Evolutionary conservation across 768 basidiomycete genomes (phyloP).

Genomic region (Daedaleopsis sinensis): DNA sequence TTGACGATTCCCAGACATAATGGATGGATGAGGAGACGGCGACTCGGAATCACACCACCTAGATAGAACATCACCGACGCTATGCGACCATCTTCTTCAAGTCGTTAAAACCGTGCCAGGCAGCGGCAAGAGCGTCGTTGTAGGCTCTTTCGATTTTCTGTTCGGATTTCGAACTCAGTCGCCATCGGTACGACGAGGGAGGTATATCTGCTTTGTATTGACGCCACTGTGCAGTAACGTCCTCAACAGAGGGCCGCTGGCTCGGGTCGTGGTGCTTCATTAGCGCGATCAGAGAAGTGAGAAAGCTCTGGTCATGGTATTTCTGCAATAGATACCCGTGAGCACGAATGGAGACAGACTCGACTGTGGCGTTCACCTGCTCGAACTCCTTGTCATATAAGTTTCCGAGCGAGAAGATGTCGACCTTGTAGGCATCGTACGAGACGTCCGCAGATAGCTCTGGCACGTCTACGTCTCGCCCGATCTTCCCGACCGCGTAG

Average conservation of each 20-base stretch:
- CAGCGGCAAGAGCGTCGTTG: constrained; percentile 23
- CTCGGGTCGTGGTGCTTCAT: constrained; percentile 17
- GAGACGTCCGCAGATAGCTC: constrained; percentile 24
- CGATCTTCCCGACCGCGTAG: constrained; percentile 19
- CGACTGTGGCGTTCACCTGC: constrained; percentile 2
- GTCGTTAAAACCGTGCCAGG: constrained; percentile 12
- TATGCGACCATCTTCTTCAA: not conserved
- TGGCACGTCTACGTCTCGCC: constrained; percentile 27
- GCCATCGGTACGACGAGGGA: constrained; percentile 12
- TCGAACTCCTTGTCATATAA: constrained; percentile 24
- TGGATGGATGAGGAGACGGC: too few species aligned
- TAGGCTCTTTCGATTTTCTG: constrained; percentile 11
- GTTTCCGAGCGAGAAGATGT: constrained; percentile 31
- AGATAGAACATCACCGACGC: not conserved
- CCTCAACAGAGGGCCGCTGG: constrained; percentile 9
- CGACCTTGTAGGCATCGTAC: constrained; percentile 30
- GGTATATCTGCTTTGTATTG: not conserved
- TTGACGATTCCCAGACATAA: too few species aligned
- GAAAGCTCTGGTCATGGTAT: constrained; percentile 11
- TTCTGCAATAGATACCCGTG: constrained; percentile 3
- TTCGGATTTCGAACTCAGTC: constrained; percentile 12
- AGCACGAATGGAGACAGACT: not conserved
- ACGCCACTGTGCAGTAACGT: not conserved
- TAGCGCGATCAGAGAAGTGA: constrained; percentile 7
- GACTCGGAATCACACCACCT: not conserved